Evolutionary conservation across 2,329 filamentous ascomycete species (phyloP).

Genomic region (Aureobasidium sp.): DNA sequence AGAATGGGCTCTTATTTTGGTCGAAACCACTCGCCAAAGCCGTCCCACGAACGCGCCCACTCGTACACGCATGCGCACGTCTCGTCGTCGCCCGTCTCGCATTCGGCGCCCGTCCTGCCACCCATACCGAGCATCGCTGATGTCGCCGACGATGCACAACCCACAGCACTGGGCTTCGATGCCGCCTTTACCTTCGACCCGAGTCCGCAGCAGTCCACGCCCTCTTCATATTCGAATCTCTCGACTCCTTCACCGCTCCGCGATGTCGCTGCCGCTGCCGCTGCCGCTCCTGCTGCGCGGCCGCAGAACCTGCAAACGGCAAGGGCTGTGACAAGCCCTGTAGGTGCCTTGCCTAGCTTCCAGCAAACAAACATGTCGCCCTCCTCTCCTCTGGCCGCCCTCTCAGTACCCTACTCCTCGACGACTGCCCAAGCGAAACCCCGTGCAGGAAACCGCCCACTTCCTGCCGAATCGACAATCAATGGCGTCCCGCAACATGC

Average conservation of each 20-base stretch:
- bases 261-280: not conserved
- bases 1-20: slow-evolving; percentile 9
- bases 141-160: not conserved
- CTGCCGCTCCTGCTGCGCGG: not conserved
- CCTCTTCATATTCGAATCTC: not conserved
- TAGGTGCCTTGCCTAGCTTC: not conserved
- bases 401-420: slow-evolving; percentile 16
- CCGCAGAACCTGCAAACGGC: not conserved
- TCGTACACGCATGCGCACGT: not conserved
- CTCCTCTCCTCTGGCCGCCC: not conserved
- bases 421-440: slow-evolving; percentile 13
- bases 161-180: not conserved
- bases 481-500: slow-evolving; percentile 15
- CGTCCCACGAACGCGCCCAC: not conserved
- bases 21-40: slow-evolving; percentile 5
- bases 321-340: slow-evolving; percentile 6
- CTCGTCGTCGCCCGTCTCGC: slow-evolving; percentile 10
- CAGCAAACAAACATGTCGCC: slow-evolving; percentile 1
- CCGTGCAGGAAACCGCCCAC: slow-evolving; percentile 15
- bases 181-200: not conserved
- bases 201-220: not conserved
- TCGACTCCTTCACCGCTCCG: not conserved
- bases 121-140: slow-evolving; percentile 30
- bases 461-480: slow-evolving; percentile 13
- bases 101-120: slow-evolving; percentile 38